Conservation (phyloP, 192 early-diverging fungal genomes). For the Coemansia sp. region DNA sequence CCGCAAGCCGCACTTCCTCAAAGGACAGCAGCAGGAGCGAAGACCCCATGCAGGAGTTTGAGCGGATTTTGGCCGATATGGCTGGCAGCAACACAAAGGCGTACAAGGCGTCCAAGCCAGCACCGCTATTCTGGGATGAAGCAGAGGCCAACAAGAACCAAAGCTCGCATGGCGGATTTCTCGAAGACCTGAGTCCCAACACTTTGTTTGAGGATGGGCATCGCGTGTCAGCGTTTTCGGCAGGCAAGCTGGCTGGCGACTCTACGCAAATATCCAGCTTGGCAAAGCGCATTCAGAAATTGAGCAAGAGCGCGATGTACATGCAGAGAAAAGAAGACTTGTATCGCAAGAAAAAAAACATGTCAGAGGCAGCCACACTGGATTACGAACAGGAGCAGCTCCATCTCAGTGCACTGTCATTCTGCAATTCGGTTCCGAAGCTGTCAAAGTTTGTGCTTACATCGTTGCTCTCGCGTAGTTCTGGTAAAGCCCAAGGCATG, state of each 20-base stretch:
- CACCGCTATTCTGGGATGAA: slow-evolving; percentile 37
- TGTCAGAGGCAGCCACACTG: not conserved
- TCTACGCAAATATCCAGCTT: slow-evolving; percentile 14
- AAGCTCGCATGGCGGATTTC: slow-evolving; percentile 2
- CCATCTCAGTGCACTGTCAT: slow-evolving; percentile 20
- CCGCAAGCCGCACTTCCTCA: not conserved
- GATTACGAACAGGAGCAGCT: slow-evolving; percentile 22
- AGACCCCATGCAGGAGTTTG: slow-evolving; percentile 43
- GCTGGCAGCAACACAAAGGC: slow-evolving; percentile 20
- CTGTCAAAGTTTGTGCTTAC: slow-evolving; percentile 24
- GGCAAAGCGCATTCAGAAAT: slow-evolving; percentile 14
- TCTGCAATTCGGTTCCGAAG: slow-evolving; percentile 19
- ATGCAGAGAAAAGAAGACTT: too few species aligned
- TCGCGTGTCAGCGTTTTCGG: slow-evolving; percentile 27
- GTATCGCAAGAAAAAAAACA: not conserved
- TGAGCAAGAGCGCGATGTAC: not conserved
- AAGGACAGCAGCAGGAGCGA: not conserved
- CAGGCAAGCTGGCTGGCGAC: slow-evolving; percentile 22
- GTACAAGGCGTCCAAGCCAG: slow-evolving; percentile 20
- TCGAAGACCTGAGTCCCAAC: slow-evolving; percentile 18
- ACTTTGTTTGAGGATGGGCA: slow-evolving; percentile 26
- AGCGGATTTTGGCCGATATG: slow-evolving; percentile 40
- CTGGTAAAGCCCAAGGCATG: not conserved
- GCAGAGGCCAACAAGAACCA: slow-evolving; percentile 1
- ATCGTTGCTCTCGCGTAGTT: slow-evolving; percentile 4